Conservation (phyloP, 176 grass and related monocot species). For the Miscanthus lutarioriparius region DNA sequence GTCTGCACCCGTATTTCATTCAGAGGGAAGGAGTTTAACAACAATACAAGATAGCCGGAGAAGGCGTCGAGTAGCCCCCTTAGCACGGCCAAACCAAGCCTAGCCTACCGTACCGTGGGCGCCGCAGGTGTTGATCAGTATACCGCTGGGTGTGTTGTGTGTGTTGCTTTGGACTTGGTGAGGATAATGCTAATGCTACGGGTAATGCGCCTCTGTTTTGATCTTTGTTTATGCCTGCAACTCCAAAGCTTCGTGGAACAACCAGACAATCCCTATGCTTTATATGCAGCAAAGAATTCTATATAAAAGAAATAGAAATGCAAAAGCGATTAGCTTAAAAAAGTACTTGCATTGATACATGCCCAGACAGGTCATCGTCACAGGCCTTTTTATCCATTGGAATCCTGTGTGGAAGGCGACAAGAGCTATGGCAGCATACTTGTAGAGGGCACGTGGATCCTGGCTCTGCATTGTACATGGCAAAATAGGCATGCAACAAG, state of each 20-base stretch:
- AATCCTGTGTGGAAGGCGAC: not conserved
- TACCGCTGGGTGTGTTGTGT: not conserved
- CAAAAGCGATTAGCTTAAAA: not conserved
- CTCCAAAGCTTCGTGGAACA: not conserved
- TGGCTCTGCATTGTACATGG: not conserved
- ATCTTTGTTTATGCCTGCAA: not conserved
- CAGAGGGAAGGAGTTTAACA: too few relatives aligned
- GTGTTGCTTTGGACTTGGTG: not conserved
- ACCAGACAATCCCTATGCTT: not conserved
- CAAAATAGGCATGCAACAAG: constrained; percentile 20
- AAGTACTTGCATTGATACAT: not conserved
- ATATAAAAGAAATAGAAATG: too few relatives aligned
- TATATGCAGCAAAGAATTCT: not conserved
- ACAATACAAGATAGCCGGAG: too few relatives aligned
- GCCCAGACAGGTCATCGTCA: not conserved
- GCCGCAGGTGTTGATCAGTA: constrained; percentile 10
- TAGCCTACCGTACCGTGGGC: constrained; percentile 23
- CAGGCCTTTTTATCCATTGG: not conserved
- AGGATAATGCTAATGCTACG: not conserved
- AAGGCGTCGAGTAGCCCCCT: too few relatives aligned
- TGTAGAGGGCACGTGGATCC: not conserved
- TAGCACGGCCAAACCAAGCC: too few relatives aligned
- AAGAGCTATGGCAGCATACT: not conserved
- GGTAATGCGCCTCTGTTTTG: not conserved
- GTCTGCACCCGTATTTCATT: too few relatives aligned